These are phyloP conservation scores for Cercospora sp. DNA, from an alignment of 2,329 filamentous ascomycete species.

Conservation along the genomic window DNA sequence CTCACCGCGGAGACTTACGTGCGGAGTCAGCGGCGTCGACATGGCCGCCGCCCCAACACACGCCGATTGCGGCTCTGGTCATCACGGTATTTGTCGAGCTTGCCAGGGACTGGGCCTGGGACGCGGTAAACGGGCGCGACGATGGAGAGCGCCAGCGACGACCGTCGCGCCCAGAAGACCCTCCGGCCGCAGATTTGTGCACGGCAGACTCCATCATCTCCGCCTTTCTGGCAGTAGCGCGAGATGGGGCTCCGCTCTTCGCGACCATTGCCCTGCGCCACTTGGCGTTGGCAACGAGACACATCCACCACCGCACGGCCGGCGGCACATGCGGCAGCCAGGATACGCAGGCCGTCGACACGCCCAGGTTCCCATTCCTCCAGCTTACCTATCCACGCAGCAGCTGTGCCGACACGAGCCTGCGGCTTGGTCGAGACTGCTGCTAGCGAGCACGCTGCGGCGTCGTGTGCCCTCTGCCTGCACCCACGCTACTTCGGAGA, in stretches of 20 bases:
- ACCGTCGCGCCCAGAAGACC: not conserved
- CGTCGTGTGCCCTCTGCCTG: not conserved
- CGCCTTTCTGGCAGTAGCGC: conserved; percentile 1
- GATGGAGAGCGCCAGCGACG: not conserved
- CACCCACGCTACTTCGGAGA: conserved; percentile 18
- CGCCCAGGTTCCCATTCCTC: conserved; percentile 4
- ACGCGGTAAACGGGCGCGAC: not conserved
- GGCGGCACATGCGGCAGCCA: conserved; percentile 12
- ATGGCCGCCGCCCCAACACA: not conserved
- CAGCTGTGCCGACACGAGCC: not conserved
- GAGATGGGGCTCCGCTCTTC: conserved; percentile 11
- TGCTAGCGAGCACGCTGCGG: conserved; percentile 2
- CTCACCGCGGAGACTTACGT: not conserved
- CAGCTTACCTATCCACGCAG: not conserved
- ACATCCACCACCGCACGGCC: not conserved
- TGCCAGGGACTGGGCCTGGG: not conserved
- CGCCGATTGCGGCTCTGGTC: conserved; percentile 3
- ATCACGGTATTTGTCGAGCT: not conserved
- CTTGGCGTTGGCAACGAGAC: not conserved
- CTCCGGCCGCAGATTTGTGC: not conserved
- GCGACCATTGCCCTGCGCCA: not conserved
- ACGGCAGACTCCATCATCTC: conserved; percentile 6
- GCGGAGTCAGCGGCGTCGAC: conserved; percentile 5
- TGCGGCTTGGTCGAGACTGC: not conserved
- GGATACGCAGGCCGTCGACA: not conserved